phyloP scores from a whole-genome alignment of 1,284 basidiomycete genomes.

The Ustilago xerochloae region DNA sequence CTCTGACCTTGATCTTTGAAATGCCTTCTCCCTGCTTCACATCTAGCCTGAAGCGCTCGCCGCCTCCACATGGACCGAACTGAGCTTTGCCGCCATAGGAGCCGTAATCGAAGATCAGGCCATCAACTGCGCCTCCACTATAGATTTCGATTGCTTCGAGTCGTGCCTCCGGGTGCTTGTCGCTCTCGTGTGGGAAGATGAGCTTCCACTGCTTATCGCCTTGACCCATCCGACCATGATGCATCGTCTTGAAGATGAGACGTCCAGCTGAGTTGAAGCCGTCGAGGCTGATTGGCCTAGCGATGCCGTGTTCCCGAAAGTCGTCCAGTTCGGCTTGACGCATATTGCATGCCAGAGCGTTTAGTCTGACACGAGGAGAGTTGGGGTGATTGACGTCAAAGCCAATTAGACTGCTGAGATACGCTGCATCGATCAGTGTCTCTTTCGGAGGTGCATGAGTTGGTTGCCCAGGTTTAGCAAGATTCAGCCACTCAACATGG shows the following conservation, averaged over 20 bases:
- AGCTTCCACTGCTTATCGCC: conserved; percentile 16
- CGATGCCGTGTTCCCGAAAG: conserved; percentile 19
- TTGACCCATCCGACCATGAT: conserved; percentile 16
- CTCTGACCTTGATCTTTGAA: conserved; percentile 25
- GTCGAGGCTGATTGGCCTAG: conserved; percentile 6
- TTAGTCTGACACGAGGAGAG: conserved; percentile 31
- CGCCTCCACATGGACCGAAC: conserved; percentile 25
- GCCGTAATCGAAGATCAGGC: conserved; percentile 17
- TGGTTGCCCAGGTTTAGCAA: not conserved
- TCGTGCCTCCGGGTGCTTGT: not conserved
- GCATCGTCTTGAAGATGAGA: conserved; percentile 13
- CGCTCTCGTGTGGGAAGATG: conserved; percentile 16
- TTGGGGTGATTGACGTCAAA: conserved; percentile 33
- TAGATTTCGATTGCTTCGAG: conserved; percentile 24
- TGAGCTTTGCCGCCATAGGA: not conserved
- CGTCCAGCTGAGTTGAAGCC: conserved; percentile 11
- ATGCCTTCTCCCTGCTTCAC: conserved; percentile 17
- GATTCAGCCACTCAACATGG: conserved; percentile 40
- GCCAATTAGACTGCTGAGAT: conserved; percentile 28
- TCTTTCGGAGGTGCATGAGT: conserved; percentile 19
- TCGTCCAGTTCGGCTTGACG: conserved; percentile 36
- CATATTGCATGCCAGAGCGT: conserved; percentile 47
- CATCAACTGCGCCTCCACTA: conserved; percentile 33
- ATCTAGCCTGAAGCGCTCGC: conserved; percentile 15
- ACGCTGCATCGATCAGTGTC: conserved; percentile 28